Conservation (phyloP, 176 grass and related monocot species). For the Raddia distichophylla region DNA sequence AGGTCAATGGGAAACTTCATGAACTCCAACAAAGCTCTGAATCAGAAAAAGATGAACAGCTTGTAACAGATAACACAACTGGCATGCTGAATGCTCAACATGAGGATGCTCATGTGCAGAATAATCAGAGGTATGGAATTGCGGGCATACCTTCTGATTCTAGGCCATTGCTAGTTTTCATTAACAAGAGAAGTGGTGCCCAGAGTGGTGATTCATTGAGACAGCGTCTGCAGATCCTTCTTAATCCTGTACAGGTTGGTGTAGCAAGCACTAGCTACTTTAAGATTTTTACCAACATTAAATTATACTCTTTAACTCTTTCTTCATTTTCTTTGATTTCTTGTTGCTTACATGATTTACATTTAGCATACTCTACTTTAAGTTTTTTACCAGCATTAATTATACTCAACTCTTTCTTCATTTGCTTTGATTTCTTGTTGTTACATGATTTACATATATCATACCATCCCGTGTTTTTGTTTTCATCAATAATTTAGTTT, state of each 20-base stretch:
- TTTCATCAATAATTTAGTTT: not conserved
- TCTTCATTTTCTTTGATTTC: slow-evolving; percentile 28
- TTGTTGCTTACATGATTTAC: slow-evolving; percentile 2
- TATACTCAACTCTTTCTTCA: slow-evolving; percentile 28
- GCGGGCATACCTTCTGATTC: slow-evolving; percentile 65
- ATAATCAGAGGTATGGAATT: slow-evolving; percentile 69
- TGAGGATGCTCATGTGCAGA: slow-evolving; percentile 46
- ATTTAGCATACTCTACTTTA: slow-evolving; percentile 21
- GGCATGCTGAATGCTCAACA: slow-evolving; percentile 38
- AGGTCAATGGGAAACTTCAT: slow-evolving; percentile 33
- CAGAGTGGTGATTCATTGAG: slow-evolving; percentile 75
- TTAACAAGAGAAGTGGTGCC: slow-evolving; percentile 93
- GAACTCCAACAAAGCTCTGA: slow-evolving; percentile 43
- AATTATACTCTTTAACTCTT: slow-evolving; percentile 16
- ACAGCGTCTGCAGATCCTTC: slow-evolving; percentile 75
- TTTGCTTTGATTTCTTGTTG: slow-evolving; percentile 18
- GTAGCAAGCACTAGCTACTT: slow-evolving; percentile 11
- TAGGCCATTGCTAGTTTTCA: slow-evolving; percentile 80
- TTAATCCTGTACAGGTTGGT: slow-evolving; percentile 86
- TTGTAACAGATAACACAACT: slow-evolving; percentile 19
- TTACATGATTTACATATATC: slow-evolving; percentile 21
- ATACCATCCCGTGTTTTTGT: not conserved
- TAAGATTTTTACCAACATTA: slow-evolving; percentile 23
- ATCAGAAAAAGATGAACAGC: slow-evolving; percentile 44
- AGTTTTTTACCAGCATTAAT: slow-evolving; percentile 23